Evolutionary conservation across 768 basidiomycete species (phyloP), one percentile per base, ranked within the genome.

Genomic region (Kwoniella newhampshirensis): DNA sequence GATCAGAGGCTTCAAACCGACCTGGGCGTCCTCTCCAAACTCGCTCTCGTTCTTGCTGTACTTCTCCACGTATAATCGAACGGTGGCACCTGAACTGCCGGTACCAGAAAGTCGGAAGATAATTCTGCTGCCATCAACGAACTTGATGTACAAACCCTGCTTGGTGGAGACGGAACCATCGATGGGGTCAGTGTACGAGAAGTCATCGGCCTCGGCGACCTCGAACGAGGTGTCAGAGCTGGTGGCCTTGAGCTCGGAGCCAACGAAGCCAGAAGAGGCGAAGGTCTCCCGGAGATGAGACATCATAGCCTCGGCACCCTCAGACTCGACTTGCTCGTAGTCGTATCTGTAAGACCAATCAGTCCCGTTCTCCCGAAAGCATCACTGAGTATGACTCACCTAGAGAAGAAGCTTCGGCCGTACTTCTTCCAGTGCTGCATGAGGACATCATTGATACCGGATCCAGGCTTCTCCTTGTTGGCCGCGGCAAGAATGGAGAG

Each of bases 101-200:
- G 96, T 99, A 55, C 96, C 96, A 60, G 89, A 92, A 51, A 99
- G 81, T 57, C 96, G 85, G 84, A 96, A 97, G 51, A 98, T 90
- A 57, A 99, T 88, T 35, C 96, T 83, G 43, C 87, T 89, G 6
- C 94, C 96, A 74, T 98, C 96, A 27, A 80, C 78, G 79, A 99
- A 99, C 49, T 83, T 83, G 74, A 98, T 86, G 74, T 93, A 87
- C 67, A 97, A 88, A 1, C 96, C 96, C 75, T 99, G 96, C 77
- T 98, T 97, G 78, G 86, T 86, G 64, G 89, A 91, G 60, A 97
- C 83, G 42, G 88, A 90, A 51, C 86, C 80, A 75, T 99, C 96
- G 77, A 98, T 97, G n/a, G 96, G 96, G 77, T 99, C 96, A 46
- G 86, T 96, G 83, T 99, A 99, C 74, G 87, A 84, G 75, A 99